Conservation (phyloP, 805 yeast species). For the Jamesozyma piceae region DNA sequence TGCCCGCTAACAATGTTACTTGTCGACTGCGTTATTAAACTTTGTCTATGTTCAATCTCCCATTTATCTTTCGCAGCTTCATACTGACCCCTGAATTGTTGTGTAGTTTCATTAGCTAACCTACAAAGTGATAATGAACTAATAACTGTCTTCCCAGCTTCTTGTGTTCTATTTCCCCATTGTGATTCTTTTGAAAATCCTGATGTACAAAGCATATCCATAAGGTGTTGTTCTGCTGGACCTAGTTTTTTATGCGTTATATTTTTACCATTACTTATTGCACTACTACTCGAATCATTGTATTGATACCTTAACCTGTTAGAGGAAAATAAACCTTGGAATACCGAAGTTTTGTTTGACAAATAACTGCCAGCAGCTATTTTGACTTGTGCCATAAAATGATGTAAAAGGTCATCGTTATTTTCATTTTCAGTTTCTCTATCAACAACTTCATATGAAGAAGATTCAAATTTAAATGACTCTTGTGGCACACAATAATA, state of each 20-base stretch:
- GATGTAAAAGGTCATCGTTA: conserved; percentile 26
- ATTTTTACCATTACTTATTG: conserved; percentile 30
- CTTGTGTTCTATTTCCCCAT: conserved; percentile 90
- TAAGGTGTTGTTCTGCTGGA: conserved; percentile 88
- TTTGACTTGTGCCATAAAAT: conserved; percentile 59
- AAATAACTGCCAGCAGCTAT: conserved; percentile 62
- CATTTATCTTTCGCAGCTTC: conserved; percentile 16
- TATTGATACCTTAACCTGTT: conserved; percentile 25
- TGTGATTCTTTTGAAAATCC: conserved; percentile 59
- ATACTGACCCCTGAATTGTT: conserved; percentile 23
- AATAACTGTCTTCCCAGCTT: conserved; percentile 79
- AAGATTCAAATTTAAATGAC: conserved; percentile 33
- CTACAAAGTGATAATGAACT: conserved; percentile 48
- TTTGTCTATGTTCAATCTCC: conserved; percentile 14
- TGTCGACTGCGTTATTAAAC: too few relatives aligned
- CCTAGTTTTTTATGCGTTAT: conserved; percentile 47
- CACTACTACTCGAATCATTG: not conserved
- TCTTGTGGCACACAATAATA: conserved; percentile 71
- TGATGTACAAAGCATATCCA: conserved; percentile 88
- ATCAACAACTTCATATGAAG: conserved; percentile 4
- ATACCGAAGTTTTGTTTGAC: conserved; percentile 48
- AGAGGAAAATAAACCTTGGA: conserved; percentile 55
- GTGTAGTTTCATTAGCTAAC: conserved; percentile 34
- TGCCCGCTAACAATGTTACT: not conserved
- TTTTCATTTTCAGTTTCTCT: conserved; percentile 40